Conservation (phyloP, 2,329 filamentous ascomycete species). For the Corynespora cassiicola region DNA sequence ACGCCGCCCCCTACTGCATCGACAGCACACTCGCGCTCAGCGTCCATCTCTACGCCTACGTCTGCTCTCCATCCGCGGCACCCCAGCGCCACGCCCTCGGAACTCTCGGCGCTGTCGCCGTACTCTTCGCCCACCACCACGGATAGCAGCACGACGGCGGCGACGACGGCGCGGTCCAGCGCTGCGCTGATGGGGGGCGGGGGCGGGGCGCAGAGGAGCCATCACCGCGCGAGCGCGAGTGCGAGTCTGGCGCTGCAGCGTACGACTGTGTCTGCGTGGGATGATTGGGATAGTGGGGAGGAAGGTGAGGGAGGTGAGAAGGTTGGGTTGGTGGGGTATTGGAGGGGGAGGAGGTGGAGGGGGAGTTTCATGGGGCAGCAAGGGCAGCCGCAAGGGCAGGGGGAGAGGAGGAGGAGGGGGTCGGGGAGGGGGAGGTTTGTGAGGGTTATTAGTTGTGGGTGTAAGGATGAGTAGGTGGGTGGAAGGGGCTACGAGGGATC, state of each 20-base stretch:
- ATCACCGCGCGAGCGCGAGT: too few relatives aligned
- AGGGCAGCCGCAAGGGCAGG: slow-evolving; percentile 3
- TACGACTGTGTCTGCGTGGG: slow-evolving; percentile 42
- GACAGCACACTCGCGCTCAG: slow-evolving; percentile 24
- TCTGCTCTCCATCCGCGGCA: slow-evolving; percentile 22
- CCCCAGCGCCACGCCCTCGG: slow-evolving; percentile 33
- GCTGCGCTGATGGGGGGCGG: too few relatives aligned
- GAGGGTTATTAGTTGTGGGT: slow-evolving; percentile 42
- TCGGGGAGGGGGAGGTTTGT: slow-evolving; percentile 30
- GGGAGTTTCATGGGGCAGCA: slow-evolving; percentile 21
- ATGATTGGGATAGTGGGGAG: slow-evolving; percentile 43
- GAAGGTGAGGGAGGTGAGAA: slow-evolving; percentile 37
- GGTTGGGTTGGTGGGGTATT: slow-evolving; percentile 33
- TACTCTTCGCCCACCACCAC: slow-evolving; percentile 20
- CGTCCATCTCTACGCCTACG: slow-evolving; percentile 12
- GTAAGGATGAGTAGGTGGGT: slow-evolving; percentile 15
- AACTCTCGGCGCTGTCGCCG: slow-evolving; percentile 31
- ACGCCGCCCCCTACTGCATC: too few relatives aligned
- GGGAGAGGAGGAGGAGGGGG: slow-evolving; percentile 15
- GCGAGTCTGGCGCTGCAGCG: slow-evolving; percentile 35
- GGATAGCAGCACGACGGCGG: slow-evolving; percentile 3
- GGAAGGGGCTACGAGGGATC: too few relatives aligned
- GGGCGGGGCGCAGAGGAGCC: too few relatives aligned
- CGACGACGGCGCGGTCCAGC: too few relatives aligned
- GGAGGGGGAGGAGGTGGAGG: slow-evolving; percentile 24